A percentile compares a stretch with the other conserved stretches of the same genome.
Conservation (phyloP, 2,329 filamentous ascomycete genomes). For the Colletotrichum sp. region DNA sequence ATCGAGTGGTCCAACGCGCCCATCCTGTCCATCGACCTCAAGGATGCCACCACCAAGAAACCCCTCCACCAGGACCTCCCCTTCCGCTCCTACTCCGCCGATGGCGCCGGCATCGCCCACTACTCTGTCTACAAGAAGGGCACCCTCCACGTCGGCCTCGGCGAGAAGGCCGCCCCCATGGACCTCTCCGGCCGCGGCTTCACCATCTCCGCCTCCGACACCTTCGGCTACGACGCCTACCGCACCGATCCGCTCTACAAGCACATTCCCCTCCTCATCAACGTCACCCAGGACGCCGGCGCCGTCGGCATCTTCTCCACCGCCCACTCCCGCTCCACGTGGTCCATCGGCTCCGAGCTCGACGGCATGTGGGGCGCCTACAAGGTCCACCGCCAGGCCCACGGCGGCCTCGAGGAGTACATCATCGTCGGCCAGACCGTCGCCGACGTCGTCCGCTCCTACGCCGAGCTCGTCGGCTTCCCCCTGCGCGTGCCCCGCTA, state of each 20-base stretch:
- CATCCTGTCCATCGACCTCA: conserved; percentile 54
- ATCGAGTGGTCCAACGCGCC: conserved; percentile 66
- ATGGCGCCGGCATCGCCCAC: conserved; percentile 66
- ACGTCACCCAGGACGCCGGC: conserved; percentile 62
- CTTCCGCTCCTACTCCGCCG: conserved; percentile 68
- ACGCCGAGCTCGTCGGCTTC: conserved; percentile 71
- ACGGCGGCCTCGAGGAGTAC: conserved; percentile 76
- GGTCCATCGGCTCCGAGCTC: conserved; percentile 73
- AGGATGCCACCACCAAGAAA: conserved; percentile 49
- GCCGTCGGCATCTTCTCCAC: conserved; percentile 73
- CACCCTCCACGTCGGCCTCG: conserved; percentile 72
- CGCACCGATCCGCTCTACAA: conserved; percentile 77
- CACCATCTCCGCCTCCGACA: conserved; percentile 71
- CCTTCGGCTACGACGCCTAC: conserved; percentile 75
- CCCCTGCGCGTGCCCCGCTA: conserved; percentile 72
- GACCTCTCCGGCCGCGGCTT: conserved; percentile 72
- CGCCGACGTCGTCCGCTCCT: conserved; percentile 68
- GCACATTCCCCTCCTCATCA: conserved; percentile 75
- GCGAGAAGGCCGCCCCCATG: conserved; percentile 77
- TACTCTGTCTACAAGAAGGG: conserved; percentile 67
- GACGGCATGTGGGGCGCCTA: conserved; percentile 78
- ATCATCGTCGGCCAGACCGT: conserved; percentile 70
- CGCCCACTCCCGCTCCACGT: conserved; percentile 66
- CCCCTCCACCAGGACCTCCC: conserved; percentile 67
- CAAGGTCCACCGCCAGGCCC: conserved; percentile 76